A percentile compares a stretch with the other conserved stretches of the same genome.
These are phyloP conservation scores for Ceratobasidium papillatum DNA, from an alignment of 1,284 basidiomycete species.

Conservation along the genomic window DNA sequence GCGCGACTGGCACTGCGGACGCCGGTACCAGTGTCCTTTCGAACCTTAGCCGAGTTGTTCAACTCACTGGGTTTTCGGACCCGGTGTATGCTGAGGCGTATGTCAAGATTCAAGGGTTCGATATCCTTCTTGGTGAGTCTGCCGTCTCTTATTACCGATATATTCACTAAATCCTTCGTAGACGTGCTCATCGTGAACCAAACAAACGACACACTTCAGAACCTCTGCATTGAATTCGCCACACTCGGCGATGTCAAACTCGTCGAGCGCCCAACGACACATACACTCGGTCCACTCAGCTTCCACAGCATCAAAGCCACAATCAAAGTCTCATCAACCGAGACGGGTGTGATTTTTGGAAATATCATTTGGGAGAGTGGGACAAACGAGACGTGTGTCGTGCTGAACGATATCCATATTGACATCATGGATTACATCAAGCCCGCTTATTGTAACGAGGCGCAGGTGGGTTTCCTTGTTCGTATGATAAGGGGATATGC, in stretches of 20 bases:
- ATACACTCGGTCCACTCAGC: slow-evolving; percentile 93
- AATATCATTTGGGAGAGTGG: slow-evolving; percentile 94
- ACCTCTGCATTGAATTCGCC: slow-evolving; percentile 96
- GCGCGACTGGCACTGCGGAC: slow-evolving; percentile 88
- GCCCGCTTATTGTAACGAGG: slow-evolving; percentile 94
- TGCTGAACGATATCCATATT: slow-evolving; percentile 97
- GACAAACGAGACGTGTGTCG: slow-evolving; percentile 86
- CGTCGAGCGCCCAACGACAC: slow-evolving; percentile 91
- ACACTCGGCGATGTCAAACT: slow-evolving; percentile 97
- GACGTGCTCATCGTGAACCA: slow-evolving; percentile 99
- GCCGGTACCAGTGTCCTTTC: slow-evolving; percentile 95
- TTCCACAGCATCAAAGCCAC: slow-evolving; percentile 99
- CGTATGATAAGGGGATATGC: neutral
- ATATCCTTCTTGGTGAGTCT: slow-evolving; percentile 83
- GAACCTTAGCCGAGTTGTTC: slow-evolving; percentile 93
- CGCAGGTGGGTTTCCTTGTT: slow-evolving; percentile 66
- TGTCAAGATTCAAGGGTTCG: slow-evolving; percentile 98
- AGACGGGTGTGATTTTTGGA: slow-evolving; percentile 98
- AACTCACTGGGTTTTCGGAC: slow-evolving; percentile 98
- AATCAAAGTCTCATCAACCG: slow-evolving; percentile 97
- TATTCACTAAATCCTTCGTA: slow-evolving; percentile 47
- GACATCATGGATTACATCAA: slow-evolving; percentile 99
- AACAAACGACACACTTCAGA: slow-evolving; percentile 93
- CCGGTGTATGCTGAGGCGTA: slow-evolving; percentile 98
- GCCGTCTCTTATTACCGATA: neutral